Evolutionary conservation across 208 protist genomes (phyloP).

Genomic region (Trypanosoma boissoni): DNA sequence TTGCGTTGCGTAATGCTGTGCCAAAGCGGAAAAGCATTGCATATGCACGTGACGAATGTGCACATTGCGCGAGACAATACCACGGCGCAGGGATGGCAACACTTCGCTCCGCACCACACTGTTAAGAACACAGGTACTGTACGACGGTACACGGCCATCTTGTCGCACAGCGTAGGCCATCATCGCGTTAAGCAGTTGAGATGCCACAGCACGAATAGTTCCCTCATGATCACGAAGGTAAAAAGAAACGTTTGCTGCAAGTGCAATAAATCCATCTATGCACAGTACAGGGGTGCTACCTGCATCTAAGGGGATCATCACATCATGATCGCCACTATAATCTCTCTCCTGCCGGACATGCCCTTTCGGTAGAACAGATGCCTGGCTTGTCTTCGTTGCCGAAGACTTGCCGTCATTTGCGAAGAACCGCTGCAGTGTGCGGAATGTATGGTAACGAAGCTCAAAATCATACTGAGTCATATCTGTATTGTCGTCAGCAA

Average conservation of each 20-base stretch:
- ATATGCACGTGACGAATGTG: conserved; percentile 78
- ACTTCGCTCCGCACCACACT: conserved; percentile 65
- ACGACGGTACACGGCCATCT: conserved; percentile 11
- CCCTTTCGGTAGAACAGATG: too few relatives aligned
- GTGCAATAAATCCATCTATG: conserved; percentile 48
- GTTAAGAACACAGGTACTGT: conserved; percentile 50
- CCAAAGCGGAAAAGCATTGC: conserved; percentile 63
- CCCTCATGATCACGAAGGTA: conserved; percentile 81
- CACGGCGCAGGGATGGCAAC: conserved; percentile 77
- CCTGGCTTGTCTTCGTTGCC: too few relatives aligned
- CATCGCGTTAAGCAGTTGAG: conserved; percentile 71
- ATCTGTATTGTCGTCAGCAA: conserved; percentile 37
- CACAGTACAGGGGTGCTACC: conserved; percentile 44
- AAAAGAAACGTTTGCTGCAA: conserved; percentile 77
- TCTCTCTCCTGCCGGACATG: conserved; percentile 47
- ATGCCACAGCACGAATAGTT: conserved; percentile 67
- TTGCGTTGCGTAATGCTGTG: conserved; percentile 40
- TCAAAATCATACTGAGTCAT: conserved; percentile 86
- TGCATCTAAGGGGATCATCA: conserved; percentile 56
- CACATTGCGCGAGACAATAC: conserved; percentile 71
- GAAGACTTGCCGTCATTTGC: conserved; percentile 66
- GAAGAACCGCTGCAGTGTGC: conserved; percentile 77
- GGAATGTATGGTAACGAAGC: conserved; percentile 81
- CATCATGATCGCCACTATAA: conserved; percentile 65
- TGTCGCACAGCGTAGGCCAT: conserved; percentile 59